Evolutionary conservation across 495 filamentous ascomycete species (phyloP).

Genomic region (Hypoxylon fuscum): DNA sequence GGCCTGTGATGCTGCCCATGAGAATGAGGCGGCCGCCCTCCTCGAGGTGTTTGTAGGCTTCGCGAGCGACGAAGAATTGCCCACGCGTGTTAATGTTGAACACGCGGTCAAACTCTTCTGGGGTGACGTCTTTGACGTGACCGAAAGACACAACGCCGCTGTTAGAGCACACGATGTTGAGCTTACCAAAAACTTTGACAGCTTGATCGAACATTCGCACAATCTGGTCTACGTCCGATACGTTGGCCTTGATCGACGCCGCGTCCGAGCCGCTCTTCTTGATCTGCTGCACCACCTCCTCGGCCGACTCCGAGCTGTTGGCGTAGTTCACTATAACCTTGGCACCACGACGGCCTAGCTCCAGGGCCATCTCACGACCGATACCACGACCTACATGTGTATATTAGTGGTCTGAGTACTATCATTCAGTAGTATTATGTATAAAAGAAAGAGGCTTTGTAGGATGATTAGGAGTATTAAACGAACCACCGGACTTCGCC

Average conservation of each 20-base stretch:
- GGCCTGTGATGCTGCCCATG: slow-evolving; percentile 64
- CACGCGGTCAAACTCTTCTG: slow-evolving; percentile 78
- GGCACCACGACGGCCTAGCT: slow-evolving; percentile 76
- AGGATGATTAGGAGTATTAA: background rate
- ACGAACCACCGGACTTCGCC: slow-evolving; percentile 20
- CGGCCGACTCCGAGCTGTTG: slow-evolving; percentile 66
- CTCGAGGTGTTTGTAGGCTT: slow-evolving; percentile 74
- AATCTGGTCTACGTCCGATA: slow-evolving; percentile 72
- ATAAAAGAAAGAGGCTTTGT: background rate
- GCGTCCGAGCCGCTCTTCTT: slow-evolving; percentile 63
- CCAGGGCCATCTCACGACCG: slow-evolving; percentile 77
- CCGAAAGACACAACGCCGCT: slow-evolving; percentile 71
- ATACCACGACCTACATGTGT: slow-evolving; percentile 69
- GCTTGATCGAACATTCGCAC: slow-evolving; percentile 61
- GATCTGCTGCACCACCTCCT: slow-evolving; percentile 67
- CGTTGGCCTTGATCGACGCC: slow-evolving; percentile 77
- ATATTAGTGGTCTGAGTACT: slow-evolving; percentile 24
- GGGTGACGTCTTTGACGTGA: slow-evolving; percentile 72
- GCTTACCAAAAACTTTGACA: slow-evolving; percentile 69
- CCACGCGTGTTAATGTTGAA: slow-evolving; percentile 80
- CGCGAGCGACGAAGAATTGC: slow-evolving; percentile 86
- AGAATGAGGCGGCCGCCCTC: slow-evolving; percentile 74
- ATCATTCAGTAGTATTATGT: slow-evolving; percentile 11
- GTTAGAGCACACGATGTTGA: slow-evolving; percentile 82
- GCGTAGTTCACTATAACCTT: slow-evolving; percentile 83